Evolutionary conservation across 805 yeast species (phyloP), one percentile per base, ranked within the genome.

Genomic region (Candida tallmaniae): DNA sequence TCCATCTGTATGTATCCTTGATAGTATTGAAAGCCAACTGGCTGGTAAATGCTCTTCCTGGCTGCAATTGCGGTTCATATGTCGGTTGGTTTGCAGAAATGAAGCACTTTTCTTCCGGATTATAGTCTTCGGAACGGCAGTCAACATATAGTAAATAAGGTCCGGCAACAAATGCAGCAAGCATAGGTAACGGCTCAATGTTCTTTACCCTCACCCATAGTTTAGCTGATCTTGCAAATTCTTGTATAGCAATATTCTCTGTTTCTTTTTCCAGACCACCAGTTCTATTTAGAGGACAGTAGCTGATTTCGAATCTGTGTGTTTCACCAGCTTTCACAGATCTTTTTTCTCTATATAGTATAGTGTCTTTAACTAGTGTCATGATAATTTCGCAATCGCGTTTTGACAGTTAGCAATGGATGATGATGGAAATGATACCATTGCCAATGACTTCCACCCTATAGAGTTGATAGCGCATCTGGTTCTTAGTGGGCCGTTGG

Each of bases 121-220:
- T 61, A 52, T 78, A 93, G 24, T 79, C 83, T 8, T 57, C 65
- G 0, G 90, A 79, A 29, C 80, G 67, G 31, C 93, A 76, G 56
- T 90, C 97, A 15, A 80, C 84, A 50, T 93, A 93, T 5, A 93
- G 59, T 2, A 85, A 68, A 52, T 78, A 90, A 0, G 98, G 98
- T 0, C 97, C 98, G 1, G 89, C 80, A 28, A 93, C 58, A 48
- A 80, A 86, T 1, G 95, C 83, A 0, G 97, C 94, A 19, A 95
- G 60, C 45, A 86, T 54, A 1, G 93, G 71, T 3, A 84, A 61
- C 44, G 76, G 74, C 54, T 88, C 96, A 3, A 61, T 64, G 57
- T 89, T 89, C 48, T 75, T 77, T 24, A 89, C 73, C 35, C 75
- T 72, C 15, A 83, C 56, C 70, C 74, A 79, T 6, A 67, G 42